These are phyloP conservation scores for Rhizoclosmatium globosum DNA, from an alignment of 192 early-diverging fungal species.

Conservation along the genomic window DNA sequence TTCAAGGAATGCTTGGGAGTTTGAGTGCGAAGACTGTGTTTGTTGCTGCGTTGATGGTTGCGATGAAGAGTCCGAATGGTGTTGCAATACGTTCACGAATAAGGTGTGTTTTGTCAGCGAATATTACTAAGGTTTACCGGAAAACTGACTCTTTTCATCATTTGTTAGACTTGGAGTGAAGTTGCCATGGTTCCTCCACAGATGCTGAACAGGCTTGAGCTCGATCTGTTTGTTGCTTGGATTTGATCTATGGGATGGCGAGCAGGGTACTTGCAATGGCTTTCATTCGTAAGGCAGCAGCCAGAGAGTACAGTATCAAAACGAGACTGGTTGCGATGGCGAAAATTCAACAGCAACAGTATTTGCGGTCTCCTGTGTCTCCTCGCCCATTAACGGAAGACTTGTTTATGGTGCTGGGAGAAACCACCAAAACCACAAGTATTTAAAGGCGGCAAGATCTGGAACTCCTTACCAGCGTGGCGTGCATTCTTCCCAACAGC, in stretches of 20 bases:
- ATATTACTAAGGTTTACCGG: background rate
- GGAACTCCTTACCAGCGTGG: background rate
- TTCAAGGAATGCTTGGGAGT: background rate
- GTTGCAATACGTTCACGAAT: constrained; percentile 35
- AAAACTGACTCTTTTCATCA: background rate
- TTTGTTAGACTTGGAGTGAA: constrained; percentile 27
- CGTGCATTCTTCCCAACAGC: too few relatives aligned
- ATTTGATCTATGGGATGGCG: constrained; percentile 22
- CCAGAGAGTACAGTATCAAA: constrained; percentile 6
- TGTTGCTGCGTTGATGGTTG: constrained; percentile 29
- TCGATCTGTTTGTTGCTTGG: constrained; percentile 21
- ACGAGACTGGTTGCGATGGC: background rate
- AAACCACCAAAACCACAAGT: background rate
- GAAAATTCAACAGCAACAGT: background rate
- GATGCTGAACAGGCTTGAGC: constrained; percentile 22
- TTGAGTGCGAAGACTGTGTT: constrained; percentile 13
- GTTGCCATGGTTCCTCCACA: constrained; percentile 10
- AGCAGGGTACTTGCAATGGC: constrained; percentile 8
- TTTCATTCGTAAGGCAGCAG: constrained; percentile 4
- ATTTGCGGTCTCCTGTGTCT: background rate
- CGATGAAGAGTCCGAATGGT: constrained; percentile 39
- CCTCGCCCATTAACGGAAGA: too few relatives aligned
- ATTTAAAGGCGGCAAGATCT: background rate
- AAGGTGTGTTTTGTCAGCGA: constrained; percentile 7
- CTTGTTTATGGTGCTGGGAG: too few relatives aligned